A percentile compares a stretch with the other conserved stretches of the same genome.
phyloP scores from a whole-genome alignment of 129 eudicot genomes.

The Helianthus annuus region HanXRQr2.0-SUNRISE NC_035433.2:5856161-5856660 shows the following conservation, averaged over 20 bases:
- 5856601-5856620: constrained; percentile 30
- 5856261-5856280: too few relatives aligned
- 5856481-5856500: not conserved
- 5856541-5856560: not conserved
- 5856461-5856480: not conserved
- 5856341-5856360: not conserved
- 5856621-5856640: constrained; percentile 36
- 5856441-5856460: not conserved
- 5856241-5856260: too few relatives aligned
- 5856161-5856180: too few relatives aligned
- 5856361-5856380: not conserved
- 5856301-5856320: too few relatives aligned
- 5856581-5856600: constrained; percentile 24
- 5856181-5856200: too few relatives aligned
- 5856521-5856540: not conserved
- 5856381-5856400: not conserved
- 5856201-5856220: too few relatives aligned
- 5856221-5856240: too few relatives aligned
- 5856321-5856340: not conserved
- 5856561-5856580: not conserved
- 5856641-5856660: constrained; percentile 19
- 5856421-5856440: not conserved
- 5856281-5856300: too few relatives aligned
- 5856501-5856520: not conserved
- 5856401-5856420: not conserved